A percentile compares a stretch with the other conserved stretches of the same genome.
These are phyloP conservation scores for Allium sativum DNA, from an alignment of 106 monocot genomes.

Conservation along the genomic window DNA sequence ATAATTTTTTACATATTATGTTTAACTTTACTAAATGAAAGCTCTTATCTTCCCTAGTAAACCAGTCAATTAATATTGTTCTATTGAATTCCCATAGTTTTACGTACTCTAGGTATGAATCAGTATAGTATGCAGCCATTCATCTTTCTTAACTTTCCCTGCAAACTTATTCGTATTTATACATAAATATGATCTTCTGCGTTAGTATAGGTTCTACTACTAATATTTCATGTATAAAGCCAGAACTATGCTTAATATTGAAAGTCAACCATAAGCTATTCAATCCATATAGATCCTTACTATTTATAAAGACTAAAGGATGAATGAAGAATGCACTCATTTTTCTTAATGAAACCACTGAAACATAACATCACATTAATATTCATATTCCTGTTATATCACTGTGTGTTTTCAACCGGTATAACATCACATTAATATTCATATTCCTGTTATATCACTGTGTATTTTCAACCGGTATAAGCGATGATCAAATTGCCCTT, in stretches of 20 bases:
- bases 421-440: background rate
- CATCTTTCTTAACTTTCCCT: too few species aligned
- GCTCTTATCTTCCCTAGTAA: too few species aligned
- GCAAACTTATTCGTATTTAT: too few species aligned
- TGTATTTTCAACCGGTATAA: background rate
- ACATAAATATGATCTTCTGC: too few species aligned
- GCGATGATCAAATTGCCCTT: conserved; percentile 14
- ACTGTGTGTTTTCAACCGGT: background rate
- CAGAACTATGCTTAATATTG: background rate
- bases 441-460: background rate
- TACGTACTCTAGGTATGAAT: too few species aligned
- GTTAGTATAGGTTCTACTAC: background rate
- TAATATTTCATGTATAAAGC: background rate
- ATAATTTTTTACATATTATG: too few species aligned
- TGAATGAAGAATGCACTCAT: background rate
- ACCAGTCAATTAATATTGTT: too few species aligned
- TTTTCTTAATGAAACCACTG: conserved; percentile 3
- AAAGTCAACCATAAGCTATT: background rate
- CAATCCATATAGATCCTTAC: background rate
- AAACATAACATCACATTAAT: conserved; percentile 1
- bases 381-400: background rate
- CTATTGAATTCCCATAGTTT: too few species aligned
- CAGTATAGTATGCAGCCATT: too few species aligned
- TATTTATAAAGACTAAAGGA: background rate
- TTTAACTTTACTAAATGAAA: too few species aligned